phyloP scores from a whole-genome alignment of 257 asterid species.

The Perilla frutescens region DNA sequence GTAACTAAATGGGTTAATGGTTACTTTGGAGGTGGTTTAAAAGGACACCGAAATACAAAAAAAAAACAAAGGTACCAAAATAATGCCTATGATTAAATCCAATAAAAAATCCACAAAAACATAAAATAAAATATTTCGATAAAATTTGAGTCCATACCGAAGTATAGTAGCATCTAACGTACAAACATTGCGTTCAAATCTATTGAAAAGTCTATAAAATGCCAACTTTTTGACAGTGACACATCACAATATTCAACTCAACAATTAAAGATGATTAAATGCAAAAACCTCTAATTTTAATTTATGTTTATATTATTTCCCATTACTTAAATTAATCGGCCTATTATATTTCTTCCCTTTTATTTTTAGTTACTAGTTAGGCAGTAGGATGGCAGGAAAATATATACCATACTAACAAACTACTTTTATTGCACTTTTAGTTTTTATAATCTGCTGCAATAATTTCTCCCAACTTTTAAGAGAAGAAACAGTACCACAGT shows the following conservation, averaged over 20 bases:
- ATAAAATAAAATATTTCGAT: too few relatives aligned
- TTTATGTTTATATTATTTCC: background rate
- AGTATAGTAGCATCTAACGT: background rate
- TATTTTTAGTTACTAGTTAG: background rate
- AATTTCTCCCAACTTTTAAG: background rate
- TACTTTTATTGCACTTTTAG: background rate
- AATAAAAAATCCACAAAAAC: too few relatives aligned
- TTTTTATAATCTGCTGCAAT: background rate
- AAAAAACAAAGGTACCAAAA: too few relatives aligned
- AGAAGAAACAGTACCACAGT: too few relatives aligned
- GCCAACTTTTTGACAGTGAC: background rate
- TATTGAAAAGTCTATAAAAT: background rate
- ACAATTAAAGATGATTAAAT: slow-evolving; percentile 10
- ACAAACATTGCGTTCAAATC: slow-evolving; percentile 1
- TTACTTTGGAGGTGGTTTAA: too few relatives aligned
- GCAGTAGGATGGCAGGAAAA: background rate
- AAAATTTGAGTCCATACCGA: too few relatives aligned
- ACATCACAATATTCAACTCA: background rate
- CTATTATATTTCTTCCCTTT: background rate
- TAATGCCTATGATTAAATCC: too few relatives aligned
- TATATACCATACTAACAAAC: too few relatives aligned
- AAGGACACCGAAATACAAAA: too few relatives aligned
- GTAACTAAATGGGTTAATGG: too few relatives aligned
- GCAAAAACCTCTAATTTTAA: slow-evolving; percentile 2
- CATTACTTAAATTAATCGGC: background rate